phyloP scores from a whole-genome alignment of 352 stramenopile genomes.

The Globisporangium alternatum region DNA sequence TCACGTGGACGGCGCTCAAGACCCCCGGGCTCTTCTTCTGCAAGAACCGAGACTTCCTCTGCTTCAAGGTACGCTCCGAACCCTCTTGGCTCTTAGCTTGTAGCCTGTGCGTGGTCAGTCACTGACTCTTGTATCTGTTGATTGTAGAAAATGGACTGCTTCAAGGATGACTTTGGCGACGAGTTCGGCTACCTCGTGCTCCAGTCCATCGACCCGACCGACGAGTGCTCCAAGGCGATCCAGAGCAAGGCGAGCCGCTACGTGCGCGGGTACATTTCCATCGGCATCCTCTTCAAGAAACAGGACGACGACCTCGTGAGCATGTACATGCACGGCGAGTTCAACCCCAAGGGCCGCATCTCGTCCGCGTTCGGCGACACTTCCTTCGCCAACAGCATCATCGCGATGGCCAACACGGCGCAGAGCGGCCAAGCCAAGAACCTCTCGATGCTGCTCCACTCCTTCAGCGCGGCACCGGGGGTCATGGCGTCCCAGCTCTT shows the following conservation, averaged over 20 bases:
- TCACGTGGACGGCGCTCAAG: constrained; percentile 68
- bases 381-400: constrained; percentile 57
- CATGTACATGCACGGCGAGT: constrained; percentile 69
- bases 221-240: constrained; percentile 21
- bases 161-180: constrained; percentile 56
- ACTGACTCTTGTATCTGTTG: constrained; percentile 8
- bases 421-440: constrained; percentile 75
- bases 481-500: constrained; percentile 7
- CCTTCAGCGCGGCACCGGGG: constrained; percentile 6
- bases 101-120: not conserved
- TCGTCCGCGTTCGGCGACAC: constrained; percentile 47
- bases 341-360: constrained; percentile 56
- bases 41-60: constrained; percentile 67
- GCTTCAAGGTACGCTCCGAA: constrained; percentile 45
- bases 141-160: constrained; percentile 55
- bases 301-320: constrained; percentile 54
- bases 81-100: not conserved
- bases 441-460: constrained; percentile 54
- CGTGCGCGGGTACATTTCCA: constrained; percentile 61
- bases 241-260: constrained; percentile 23
- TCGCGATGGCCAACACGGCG: constrained; percentile 58
- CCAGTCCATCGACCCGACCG: constrained; percentile 58
- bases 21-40: constrained; percentile 51
- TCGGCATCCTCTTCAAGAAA: constrained; percentile 61
- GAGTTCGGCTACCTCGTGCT: constrained; percentile 69